phyloP scores from a whole-genome alignment of 2,329 filamentous ascomycete genomes.

The Pseudogymnoascus pannorum region DNA sequence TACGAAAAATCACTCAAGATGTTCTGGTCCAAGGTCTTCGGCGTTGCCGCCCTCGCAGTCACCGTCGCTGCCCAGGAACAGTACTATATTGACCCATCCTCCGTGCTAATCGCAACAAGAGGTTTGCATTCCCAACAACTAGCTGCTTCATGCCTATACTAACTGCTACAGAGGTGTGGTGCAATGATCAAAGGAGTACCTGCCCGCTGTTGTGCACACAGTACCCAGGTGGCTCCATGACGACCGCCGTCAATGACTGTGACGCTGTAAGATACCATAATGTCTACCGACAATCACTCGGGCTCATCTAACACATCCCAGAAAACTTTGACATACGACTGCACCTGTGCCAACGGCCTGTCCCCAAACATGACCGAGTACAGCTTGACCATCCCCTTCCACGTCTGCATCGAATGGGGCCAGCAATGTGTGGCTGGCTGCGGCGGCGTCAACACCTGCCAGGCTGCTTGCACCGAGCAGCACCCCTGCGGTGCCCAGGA shows the following conservation, averaged over 20 bases:
- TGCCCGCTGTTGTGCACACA: conserved; percentile 71
- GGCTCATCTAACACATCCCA: conserved; percentile 23
- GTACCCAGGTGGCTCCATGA: conserved; percentile 34
- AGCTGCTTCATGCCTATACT: conserved; percentile 15
- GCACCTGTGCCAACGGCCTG: conserved; percentile 60
- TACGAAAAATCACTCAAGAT: conserved; percentile 31
- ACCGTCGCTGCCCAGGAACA: conserved; percentile 49
- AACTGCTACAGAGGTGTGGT: conserved; percentile 51
- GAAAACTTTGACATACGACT: conserved; percentile 59
- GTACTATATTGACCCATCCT: conserved; percentile 55
- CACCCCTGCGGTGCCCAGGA: conserved; percentile 66
- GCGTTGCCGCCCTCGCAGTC: conserved; percentile 40
- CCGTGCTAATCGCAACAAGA: conserved; percentile 42
- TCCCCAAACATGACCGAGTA: conserved; percentile 69
- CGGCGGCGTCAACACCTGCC: conserved; percentile 49
- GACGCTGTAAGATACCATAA: conserved; percentile 46
- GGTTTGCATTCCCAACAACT: conserved; percentile 24
- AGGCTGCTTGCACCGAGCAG: conserved; percentile 52
- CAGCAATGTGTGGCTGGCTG: conserved; percentile 59
- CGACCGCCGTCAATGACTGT: conserved; percentile 56
- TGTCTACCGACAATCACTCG: not conserved
- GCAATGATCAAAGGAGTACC: conserved; percentile 50
- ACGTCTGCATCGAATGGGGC: conserved; percentile 64
- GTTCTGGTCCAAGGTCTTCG: conserved; percentile 42
- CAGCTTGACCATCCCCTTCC: conserved; percentile 71